Base-by-base conservation (phyloP, 768 basidiomycete species). In the Phaffia australis region DNA sequence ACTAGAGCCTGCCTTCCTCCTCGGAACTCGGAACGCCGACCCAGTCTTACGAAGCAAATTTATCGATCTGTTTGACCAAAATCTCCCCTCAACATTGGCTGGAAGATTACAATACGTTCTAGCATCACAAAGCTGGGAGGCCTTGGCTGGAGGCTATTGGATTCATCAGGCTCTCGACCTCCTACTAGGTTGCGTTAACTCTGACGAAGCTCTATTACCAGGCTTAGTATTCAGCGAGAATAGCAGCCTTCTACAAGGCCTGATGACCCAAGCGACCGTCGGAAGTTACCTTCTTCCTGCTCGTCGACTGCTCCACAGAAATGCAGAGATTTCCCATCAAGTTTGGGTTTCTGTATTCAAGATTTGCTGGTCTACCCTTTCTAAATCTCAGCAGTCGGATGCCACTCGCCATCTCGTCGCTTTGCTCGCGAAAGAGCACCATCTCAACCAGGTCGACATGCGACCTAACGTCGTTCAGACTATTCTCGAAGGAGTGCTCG, bases 81-180 rank as follows among this genome's bases (percentile, higher is more conserved):
- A 87, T 73, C 83, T 97, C 59, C 89, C 93, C 42, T 84, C 87
- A 46, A 86, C 87, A 1, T 81, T 95, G 15, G 83, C 83, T 66
- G 85, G 82, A 67, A 87, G 95, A 30, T 76, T 99, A 56, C 86
- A 87, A 50, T 97, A 93, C 75, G 84, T 98, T 70, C 80, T 94
- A 49, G 91, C 88, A 29, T 87, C 93, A 19, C 94, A 98, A 76
- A 90, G 81, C 71, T 99, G 95, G 95, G 95, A 98, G 65, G 83
- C 86, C 1, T 77, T 99, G 23, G 84, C 88, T 2, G 91, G 94
- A 68, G 84, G 88, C 63, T 90, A 95, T 72, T 99, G 95, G 95
- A 86, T 93, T 46, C 86, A 88, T 70, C 81, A 98, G 23, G 90
- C 92, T 19, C 79, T 97, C 30, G 87, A 94, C 72, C 84, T 97